Evolutionary conservation across 2,329 filamentous ascomycete species (phyloP).

Genomic region (Diaporthe australafricana): DNA sequence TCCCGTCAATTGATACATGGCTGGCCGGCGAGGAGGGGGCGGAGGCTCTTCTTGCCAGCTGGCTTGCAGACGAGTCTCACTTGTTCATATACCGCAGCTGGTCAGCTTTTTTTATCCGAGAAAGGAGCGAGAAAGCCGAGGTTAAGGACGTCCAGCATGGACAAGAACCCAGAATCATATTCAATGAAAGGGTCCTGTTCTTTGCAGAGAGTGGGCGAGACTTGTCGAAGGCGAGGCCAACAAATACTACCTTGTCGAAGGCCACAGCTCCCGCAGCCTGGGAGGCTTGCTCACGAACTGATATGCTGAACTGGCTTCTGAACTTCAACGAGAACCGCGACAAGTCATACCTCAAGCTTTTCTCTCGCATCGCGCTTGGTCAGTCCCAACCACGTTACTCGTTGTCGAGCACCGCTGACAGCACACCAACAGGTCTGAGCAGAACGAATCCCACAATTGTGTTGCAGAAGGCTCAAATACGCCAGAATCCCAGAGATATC

Average conservation of each 20-base stretch:
- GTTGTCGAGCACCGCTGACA: background rate
- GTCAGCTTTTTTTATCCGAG: slow-evolving; percentile 59
- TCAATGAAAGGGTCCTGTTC: slow-evolving; percentile 60
- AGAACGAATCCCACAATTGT: slow-evolving; percentile 59
- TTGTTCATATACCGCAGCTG: slow-evolving; percentile 59
- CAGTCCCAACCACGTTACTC: slow-evolving; percentile 34
- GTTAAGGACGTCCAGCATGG: slow-evolving; percentile 47
- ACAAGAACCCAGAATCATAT: slow-evolving; percentile 45
- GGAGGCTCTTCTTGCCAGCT: slow-evolving; percentile 51
- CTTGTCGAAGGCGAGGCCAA: slow-evolving; percentile 46
- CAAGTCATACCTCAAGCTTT: slow-evolving; percentile 66
- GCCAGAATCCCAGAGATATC: slow-evolving; percentile 50
- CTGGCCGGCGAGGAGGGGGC: slow-evolving; percentile 48
- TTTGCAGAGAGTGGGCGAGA: slow-evolving; percentile 65
- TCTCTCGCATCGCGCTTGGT: slow-evolving; percentile 69
- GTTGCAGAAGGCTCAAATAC: slow-evolving; percentile 60
- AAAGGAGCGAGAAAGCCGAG: slow-evolving; percentile 51
- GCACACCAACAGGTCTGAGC: slow-evolving; percentile 57
- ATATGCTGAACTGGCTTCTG: slow-evolving; percentile 66
- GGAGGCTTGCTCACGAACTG: slow-evolving; percentile 27
- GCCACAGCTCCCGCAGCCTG: slow-evolving; percentile 46
- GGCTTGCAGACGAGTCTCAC: slow-evolving; percentile 55
- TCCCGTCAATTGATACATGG: slow-evolving; percentile 54
- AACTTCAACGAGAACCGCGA: slow-evolving; percentile 55
- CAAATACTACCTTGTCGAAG: background rate